Conservation (phyloP, 1,284 basidiomycete genomes). For the Gymnopus androsaceus region DNA sequence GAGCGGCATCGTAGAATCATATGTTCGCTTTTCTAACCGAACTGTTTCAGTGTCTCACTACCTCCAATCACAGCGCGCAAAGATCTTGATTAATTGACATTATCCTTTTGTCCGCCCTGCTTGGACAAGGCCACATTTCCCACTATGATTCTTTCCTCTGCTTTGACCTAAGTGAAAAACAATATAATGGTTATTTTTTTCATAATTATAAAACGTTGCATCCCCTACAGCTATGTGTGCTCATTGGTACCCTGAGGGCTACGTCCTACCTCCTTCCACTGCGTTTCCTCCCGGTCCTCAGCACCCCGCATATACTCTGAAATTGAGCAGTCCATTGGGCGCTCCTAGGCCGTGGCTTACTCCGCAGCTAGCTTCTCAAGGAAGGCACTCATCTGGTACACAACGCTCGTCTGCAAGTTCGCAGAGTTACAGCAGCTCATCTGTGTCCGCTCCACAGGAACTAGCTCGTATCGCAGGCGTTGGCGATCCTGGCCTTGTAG, state of each 20-base stretch:
- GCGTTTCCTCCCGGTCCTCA: slow-evolving; percentile 13
- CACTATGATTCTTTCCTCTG: no score
- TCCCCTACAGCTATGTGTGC: neutral
- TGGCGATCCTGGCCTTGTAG: slow-evolving; percentile 1
- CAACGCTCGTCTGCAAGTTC: neutral
- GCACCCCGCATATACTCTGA: slow-evolving; percentile 11
- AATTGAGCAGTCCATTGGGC: neutral
- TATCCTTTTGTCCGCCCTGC: no score
- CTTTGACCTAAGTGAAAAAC: neutral
- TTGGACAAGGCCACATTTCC: no score
- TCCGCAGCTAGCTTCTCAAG: neutral
- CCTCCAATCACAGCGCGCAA: no score
- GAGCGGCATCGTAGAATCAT: no score
- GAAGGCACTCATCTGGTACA: neutral
- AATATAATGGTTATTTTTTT: neutral
- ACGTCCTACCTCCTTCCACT: slow-evolving; percentile 6
- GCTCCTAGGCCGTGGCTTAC: slow-evolving; percentile 6
- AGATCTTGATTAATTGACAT: no score
- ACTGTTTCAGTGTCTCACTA: no score
- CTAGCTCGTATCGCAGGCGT: neutral
- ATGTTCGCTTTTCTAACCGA: no score
- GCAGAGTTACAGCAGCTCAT: neutral
- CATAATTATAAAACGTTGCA: neutral
- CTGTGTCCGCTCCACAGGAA: neutral
- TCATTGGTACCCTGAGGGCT: slow-evolving; percentile 15